Base-by-base conservation (phyloP, 768 basidiomycete species). In the Lentinula edodes region DNA sequence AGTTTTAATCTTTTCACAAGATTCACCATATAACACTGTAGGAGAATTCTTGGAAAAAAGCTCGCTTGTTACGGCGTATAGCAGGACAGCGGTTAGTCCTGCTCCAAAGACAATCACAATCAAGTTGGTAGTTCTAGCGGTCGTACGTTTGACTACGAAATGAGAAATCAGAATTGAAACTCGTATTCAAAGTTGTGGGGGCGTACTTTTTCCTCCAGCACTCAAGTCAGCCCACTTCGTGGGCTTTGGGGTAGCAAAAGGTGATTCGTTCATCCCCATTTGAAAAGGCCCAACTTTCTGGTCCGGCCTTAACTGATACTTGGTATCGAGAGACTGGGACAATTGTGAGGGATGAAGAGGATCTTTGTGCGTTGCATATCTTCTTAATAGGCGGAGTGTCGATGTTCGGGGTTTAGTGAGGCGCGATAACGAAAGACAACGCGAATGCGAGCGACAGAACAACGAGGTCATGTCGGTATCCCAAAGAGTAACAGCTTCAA, bases 31-130 rank as follows among this genome's bases (percentile, higher is more conserved):
- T 36, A 94, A 74, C 32, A 91, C 89, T 4, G 91, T 91, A 5
- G 92, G 89, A 32, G 91, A 93, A 70, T 94, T 94, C 70, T 83
- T 86, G n/a, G 92, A 91, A 71, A 93, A 91, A 6, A 93, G 76
- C 68, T 94, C 92, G 6, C 91, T 88, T 15, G 88, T 87, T 36
- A 93, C 79, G 20, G 89, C 89, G 69, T 93, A 94, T 28, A 86
- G 74, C 39, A 94, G 80, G 42, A 94, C 80, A 6, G 83, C 82
- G 35, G 90, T 90, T 28, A 94, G 76, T 16, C 90, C 88, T 5
- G 91, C 92, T n/a, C 92, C 92, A 35, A 92, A 74, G 16, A 94
- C 68, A 50, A 86, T 81, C 18, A 88, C 89, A 67, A 73, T 72
- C 13, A 83, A 61, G 61, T 83, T 83, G 32, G 79, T 76, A 9